Conservation (phyloP, 2,329 filamentous ascomycete genomes). For the Coniochaeta ligniaria region DNA sequence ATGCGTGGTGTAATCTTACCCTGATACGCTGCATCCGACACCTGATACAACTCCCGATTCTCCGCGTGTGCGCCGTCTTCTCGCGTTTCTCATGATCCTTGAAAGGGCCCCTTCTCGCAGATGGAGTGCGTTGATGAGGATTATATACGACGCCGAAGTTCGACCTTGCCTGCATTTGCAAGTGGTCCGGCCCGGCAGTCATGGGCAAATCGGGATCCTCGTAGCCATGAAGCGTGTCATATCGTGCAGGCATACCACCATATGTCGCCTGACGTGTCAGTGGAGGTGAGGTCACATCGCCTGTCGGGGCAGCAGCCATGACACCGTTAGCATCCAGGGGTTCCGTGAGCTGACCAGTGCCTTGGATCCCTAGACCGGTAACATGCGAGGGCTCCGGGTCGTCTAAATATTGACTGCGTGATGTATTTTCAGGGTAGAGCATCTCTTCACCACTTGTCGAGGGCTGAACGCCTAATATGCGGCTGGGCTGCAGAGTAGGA, state of each 20-base stretch:
- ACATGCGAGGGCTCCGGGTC: not conserved
- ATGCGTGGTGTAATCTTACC: constrained; percentile 29
- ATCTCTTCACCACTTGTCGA: constrained; percentile 27
- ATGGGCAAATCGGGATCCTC: constrained; percentile 5
- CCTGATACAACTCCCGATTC: constrained; percentile 51
- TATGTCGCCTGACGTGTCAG: constrained; percentile 6
- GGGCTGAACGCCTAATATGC: constrained; percentile 14
- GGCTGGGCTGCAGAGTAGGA: constrained; percentile 27
- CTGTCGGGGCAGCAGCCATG: constrained; percentile 5
- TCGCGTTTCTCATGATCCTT: constrained; percentile 42
- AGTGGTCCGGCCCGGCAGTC: constrained; percentile 6
- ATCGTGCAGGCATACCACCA: constrained; percentile 5
- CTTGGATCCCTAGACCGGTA: constrained; percentile 5
- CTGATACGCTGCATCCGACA: constrained; percentile 57
- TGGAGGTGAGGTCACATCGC: constrained; percentile 3
- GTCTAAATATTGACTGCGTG: constrained; percentile 15
- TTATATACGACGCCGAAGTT: constrained; percentile 24
- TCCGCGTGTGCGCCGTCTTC: constrained; percentile 49
- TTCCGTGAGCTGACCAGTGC: constrained; percentile 4
- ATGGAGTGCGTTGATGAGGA: constrained; percentile 25
- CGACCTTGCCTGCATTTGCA: constrained; percentile 7
- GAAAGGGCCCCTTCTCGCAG: constrained; percentile 44
- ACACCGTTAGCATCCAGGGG: constrained; percentile 3
- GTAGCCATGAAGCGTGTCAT: constrained; percentile 8
- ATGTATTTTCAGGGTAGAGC: constrained; percentile 27